Percentiles rank a stretch among this genome's conserved stretches.
Conservation (phyloP, 2,329 filamentous ascomycete genomes). For the Cordyceps javanica region DNA sequence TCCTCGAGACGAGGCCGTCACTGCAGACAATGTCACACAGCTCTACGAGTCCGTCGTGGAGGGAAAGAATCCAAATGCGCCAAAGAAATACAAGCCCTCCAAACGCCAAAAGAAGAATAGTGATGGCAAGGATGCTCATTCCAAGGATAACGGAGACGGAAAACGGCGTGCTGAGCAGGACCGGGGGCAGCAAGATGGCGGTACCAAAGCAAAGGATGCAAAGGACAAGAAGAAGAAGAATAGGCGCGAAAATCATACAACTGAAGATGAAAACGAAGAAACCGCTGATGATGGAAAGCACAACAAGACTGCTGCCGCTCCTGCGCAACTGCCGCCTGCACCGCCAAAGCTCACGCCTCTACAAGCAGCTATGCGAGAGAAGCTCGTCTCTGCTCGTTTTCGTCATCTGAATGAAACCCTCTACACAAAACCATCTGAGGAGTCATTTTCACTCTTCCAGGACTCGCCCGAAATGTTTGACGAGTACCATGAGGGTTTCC, state of each 20-base stretch:
- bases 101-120: conserved; percentile 28
- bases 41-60: conserved; percentile 78
- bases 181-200: conserved; percentile 19
- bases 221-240: conserved; percentile 32
- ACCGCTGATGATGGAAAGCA: conserved; percentile 11
- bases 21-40: conserved; percentile 64
- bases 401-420: conserved; percentile 95
- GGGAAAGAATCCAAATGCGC: conserved; percentile 41
- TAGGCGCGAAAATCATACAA: conserved; percentile 21
- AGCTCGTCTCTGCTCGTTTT: conserved; percentile 91
- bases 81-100: conserved; percentile 22
- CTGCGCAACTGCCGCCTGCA: conserved; percentile 35
- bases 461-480: conserved; percentile 87
- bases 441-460: conserved; percentile 78
- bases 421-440: conserved; percentile 81
- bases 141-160: conserved; percentile 16
- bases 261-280: conserved; percentile 16
- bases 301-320: conserved; percentile 19
- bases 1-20: conserved; percentile 42
- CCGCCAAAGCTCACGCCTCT: conserved; percentile 74
- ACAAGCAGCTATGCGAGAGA: conserved; percentile 89
- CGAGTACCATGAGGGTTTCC: conserved; percentile 95
- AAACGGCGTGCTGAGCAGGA: conserved; percentile 11
- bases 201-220: conserved; percentile 17
- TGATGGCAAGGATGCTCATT: conserved; percentile 12